Percentiles rank a stretch among this genome's conserved stretches.
phyloP scores from a whole-genome alignment of 2,329 filamentous ascomycete species.

The Ophiostoma perfectum region DNA sequence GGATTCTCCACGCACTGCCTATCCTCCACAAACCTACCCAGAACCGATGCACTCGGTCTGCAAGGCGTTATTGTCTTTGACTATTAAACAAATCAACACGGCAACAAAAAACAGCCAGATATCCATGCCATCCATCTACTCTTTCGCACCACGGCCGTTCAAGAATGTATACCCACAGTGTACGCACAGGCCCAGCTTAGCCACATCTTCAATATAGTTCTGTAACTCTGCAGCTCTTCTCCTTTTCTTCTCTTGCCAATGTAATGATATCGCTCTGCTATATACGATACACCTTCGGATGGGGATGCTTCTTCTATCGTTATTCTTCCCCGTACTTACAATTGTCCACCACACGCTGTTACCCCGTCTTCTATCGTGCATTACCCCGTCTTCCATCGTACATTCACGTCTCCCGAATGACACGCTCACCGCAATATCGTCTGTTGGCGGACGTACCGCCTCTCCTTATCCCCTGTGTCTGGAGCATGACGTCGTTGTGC shows the following conservation, averaged over 20 bases:
- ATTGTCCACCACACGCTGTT: no score
- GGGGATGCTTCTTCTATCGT: not conserved
- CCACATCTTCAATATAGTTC: not conserved
- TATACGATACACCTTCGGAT: not conserved
- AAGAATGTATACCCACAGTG: not conserved
- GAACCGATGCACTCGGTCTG: no score
- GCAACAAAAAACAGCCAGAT: not conserved
- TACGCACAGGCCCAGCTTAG: not conserved
- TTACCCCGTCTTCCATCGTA: not conserved
- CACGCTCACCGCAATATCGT: not conserved
- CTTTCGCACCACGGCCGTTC: not conserved
- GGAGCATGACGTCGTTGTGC: not conserved
- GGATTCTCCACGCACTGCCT: not conserved
- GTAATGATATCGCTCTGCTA: not conserved
- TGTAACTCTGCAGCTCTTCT: no score
- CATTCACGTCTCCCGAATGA: not conserved
- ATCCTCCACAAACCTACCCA: not conserved
- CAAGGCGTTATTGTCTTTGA: no score
- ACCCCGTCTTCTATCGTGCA: not conserved
- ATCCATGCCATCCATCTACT: not conserved
- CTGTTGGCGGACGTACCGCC: not conserved
- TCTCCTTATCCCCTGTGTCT: not conserved
- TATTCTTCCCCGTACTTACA: not conserved
- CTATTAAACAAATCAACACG: no score
- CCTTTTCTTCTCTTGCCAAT: not conserved